phyloP scores from a whole-genome alignment of 2,329 filamentous ascomycete species.

The Hypoxylon sp. region DNA sequence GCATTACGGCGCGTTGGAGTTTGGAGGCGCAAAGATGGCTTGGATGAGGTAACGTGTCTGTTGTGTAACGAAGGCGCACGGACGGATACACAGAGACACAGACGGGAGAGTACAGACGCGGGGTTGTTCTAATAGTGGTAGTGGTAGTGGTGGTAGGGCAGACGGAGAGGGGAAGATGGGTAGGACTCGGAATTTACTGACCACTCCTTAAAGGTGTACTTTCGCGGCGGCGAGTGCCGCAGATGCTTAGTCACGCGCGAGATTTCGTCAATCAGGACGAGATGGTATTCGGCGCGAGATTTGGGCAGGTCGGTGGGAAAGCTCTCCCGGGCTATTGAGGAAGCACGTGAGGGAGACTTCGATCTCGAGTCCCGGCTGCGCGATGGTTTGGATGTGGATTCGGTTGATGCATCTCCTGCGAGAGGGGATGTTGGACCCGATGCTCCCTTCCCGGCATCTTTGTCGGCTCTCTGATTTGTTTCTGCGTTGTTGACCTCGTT shows the following conservation, averaged over 20 bases:
- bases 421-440: conserved; percentile 47
- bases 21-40: background rate
- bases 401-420: background rate
- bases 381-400: conserved; percentile 2
- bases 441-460: conserved; percentile 46
- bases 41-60: background rate
- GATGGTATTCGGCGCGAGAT: conserved; percentile 67
- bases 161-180: conserved; percentile 1
- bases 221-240: conserved; percentile 68
- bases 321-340: conserved; percentile 47
- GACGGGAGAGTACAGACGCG: conserved; percentile 1
- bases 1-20: background rate
- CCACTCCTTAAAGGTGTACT: conserved; percentile 74
- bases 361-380: conserved; percentile 1
- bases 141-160: background rate
- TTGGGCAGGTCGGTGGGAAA: conserved; percentile 60
- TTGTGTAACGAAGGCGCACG: conserved; percentile 3
- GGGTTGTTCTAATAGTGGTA: conserved; percentile 4
- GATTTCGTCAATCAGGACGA: conserved; percentile 81
- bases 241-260: conserved; percentile 75
- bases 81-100: background rate
- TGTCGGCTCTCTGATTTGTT: conserved; percentile 21
- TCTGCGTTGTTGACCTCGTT: conserved; percentile 45
- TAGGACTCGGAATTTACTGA: conserved; percentile 36
- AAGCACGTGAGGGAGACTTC: conserved; percentile 21